A percentile compares a stretch with the other conserved stretches of the same genome.
Conservation (phyloP, 1,284 basidiomycete genomes). For the Cerrena zonata region DNA sequence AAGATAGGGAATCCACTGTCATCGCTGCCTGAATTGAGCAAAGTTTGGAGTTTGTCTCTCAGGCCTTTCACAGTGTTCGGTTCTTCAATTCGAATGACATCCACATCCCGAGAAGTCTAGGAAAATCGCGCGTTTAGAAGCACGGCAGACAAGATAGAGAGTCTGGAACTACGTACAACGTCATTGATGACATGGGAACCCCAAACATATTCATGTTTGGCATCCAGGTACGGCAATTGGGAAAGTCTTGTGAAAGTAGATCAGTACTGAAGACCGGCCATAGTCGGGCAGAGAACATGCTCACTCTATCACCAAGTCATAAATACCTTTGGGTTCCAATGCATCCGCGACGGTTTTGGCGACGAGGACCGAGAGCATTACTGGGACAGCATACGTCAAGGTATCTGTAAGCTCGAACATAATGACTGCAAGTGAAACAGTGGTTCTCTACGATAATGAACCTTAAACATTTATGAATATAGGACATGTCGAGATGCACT, state of each 20-base stretch:
- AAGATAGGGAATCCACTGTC: constrained; percentile 89
- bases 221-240: constrained; percentile 86
- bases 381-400: constrained; percentile 88
- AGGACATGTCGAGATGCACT: no score
- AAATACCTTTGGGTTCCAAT: constrained; percentile 90
- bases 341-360: constrained; percentile 92
- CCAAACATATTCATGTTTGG: constrained; percentile 86
- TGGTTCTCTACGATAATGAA: constrained; percentile 53
- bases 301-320: constrained; percentile 89
- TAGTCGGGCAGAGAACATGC: constrained; percentile 25
- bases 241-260: constrained; percentile 38
- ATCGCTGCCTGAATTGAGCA: constrained; percentile 58
- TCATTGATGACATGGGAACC: constrained; percentile 69
- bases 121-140: constrained; percentile 2
- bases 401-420: constrained; percentile 96
- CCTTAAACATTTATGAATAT: neutral
- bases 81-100: constrained; percentile 61
- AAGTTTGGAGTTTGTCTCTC: constrained; percentile 56
- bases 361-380: constrained; percentile 86
- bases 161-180: constrained; percentile 47
- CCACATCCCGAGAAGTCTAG: constrained; percentile 60
- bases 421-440: constrained; percentile 91
- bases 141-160: neutral
- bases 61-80: constrained; percentile 70
- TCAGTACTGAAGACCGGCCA: constrained; percentile 1